phyloP scores from a whole-genome alignment of 1,284 basidiomycete genomes.

The Ganoderma lucidum region DNA sequence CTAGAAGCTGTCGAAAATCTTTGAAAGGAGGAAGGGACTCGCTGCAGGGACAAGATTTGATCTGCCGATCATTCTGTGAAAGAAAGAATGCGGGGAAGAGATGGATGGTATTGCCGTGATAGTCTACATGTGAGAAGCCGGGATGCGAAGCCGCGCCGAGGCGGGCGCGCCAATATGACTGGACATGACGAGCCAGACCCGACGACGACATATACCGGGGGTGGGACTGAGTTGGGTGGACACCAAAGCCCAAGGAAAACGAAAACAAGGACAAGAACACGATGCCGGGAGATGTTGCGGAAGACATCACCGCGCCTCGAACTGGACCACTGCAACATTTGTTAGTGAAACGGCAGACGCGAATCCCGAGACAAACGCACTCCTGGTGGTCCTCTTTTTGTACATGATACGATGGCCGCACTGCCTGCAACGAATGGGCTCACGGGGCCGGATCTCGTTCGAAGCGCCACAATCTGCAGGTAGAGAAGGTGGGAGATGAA shows the following conservation, averaged over 20 bases:
- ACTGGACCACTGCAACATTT: conserved; percentile 76
- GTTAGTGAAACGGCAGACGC: conserved; percentile 30
- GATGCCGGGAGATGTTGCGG: background rate
- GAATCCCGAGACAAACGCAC: conserved; percentile 57
- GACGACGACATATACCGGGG: background rate
- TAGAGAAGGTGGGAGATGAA: conserved; percentile 1
- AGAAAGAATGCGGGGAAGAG: conserved; percentile 3
- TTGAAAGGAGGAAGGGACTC: background rate
- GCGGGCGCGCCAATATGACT: background rate
- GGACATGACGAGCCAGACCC: background rate
- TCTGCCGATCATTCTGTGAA: background rate
- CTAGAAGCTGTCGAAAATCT: background rate
- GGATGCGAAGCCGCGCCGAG: background rate
- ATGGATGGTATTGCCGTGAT: conserved; percentile 14
- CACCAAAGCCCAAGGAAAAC: conserved; percentile 8
- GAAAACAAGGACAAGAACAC: conserved; percentile 8
- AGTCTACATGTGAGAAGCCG: conserved; percentile 28
- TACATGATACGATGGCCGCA: conserved; percentile 99
- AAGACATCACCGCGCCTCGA: conserved; percentile 75
- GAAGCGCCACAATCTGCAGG: conserved; percentile 89
- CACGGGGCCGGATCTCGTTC: conserved; percentile 92
- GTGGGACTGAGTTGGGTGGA: background rate
- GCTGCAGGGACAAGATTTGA: background rate
- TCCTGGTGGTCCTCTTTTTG: conserved; percentile 96
- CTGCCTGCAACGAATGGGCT: conserved; percentile 96